Conservation (phyloP, 176 grass and related monocot genomes). For the bread wheat (Triticum aestivum) region IWGSC_CS_RefSeq_v2.1 NC_057801.1:154501400-154501899, state of each 20-base stretch:
- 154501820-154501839: constrained; percentile 14
- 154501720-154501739: neutral
- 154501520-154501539: constrained; percentile 33
- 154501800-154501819: constrained; percentile 71
- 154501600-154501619: constrained; percentile 34
- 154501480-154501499: constrained; percentile 27
- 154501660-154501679: constrained; percentile 56
- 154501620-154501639: constrained; percentile 20
- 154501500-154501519: constrained; percentile 23
- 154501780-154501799: constrained; percentile 63
- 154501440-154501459: constrained; percentile 39
- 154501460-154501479: constrained; percentile 49
- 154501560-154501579: constrained; percentile 65
- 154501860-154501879: neutral
- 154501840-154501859: constrained; percentile 71
- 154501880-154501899: constrained; percentile 26
- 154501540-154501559: constrained; percentile 71
- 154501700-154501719: constrained; percentile 34
- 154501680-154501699: neutral
- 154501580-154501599: constrained; percentile 21
- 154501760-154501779: constrained; percentile 12
- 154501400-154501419: constrained; percentile 24
- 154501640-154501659: constrained; percentile 23
- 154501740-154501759: constrained; percentile 38
- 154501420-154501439: constrained; percentile 24